Evolutionary conservation across 225 moss, liverwort and hornwort genomes (phyloP).

Genomic region (Marchantia polymorpha): DNA sequence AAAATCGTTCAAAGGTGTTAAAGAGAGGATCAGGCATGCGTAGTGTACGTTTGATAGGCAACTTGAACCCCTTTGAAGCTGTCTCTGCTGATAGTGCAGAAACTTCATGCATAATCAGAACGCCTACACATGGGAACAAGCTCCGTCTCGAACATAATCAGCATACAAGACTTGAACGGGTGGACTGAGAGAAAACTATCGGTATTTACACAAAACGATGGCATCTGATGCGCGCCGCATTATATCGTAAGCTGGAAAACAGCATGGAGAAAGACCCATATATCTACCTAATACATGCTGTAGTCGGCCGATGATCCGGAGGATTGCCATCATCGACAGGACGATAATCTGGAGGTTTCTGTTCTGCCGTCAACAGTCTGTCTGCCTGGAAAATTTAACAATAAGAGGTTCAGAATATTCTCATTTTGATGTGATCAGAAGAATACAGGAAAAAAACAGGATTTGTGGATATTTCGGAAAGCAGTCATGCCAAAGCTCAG

Average conservation of each 20-base stretch:
- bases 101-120: neutral
- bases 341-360: constrained; percentile 70
- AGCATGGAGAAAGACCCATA: neutral
- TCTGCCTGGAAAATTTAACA: constrained; percentile 52
- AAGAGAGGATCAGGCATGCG: neutral
- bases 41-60: neutral
- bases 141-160: neutral
- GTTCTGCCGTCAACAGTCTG: constrained; percentile 74
- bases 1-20: neutral
- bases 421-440: too few relatives aligned
- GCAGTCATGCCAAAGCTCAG: neutral
- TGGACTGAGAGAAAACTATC: neutral
- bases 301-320: constrained; percentile 76
- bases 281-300: constrained; percentile 70
- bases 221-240: too few relatives aligned
- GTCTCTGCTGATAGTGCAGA: neutral
- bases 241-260: neutral
- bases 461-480: too few relatives aligned
- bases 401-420: neutral
- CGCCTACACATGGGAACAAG: too few relatives aligned
- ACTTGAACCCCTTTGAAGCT: neutral
- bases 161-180: neutral
- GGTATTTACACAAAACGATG: neutral
- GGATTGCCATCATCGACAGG: constrained; percentile 68
- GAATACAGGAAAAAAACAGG: too few relatives aligned